These are phyloP conservation scores for Hypoxylon sp. DNA, from an alignment of 2,329 filamentous ascomycete genomes.

Conservation along the genomic window DNA sequence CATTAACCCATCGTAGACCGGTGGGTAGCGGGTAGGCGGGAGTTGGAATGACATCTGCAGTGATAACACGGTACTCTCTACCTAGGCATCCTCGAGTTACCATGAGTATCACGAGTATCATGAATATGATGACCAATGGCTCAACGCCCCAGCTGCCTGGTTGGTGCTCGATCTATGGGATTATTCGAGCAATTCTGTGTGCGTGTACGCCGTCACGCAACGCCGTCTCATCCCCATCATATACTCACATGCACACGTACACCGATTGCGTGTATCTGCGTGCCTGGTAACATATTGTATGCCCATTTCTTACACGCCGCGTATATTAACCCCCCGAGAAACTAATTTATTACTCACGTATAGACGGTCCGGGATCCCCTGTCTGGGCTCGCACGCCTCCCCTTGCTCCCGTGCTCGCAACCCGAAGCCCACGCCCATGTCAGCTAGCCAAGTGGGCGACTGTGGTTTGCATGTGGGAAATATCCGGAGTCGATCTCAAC, in stretches of 20 bases:
- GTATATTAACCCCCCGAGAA: constrained; percentile 1
- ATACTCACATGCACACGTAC: no score
- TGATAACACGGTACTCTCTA: no score
- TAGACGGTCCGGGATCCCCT: not conserved
- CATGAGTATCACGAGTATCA: no score
- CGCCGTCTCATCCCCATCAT: not conserved
- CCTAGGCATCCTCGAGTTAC: no score
- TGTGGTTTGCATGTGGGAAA: not conserved
- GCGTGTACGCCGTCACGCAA: not conserved
- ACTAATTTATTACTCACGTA: constrained; percentile 28
- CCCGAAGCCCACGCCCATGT: constrained; percentile 8
- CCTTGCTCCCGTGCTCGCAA: not conserved
- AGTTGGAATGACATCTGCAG: constrained; percentile 8
- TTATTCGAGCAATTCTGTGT: no score
- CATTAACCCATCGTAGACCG: constrained; percentile 20
- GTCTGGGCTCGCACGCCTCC: constrained; percentile 3
- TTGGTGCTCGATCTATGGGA: not conserved
- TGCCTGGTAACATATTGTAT: not conserved
- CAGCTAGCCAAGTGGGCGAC: no score
- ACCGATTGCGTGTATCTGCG: not conserved
- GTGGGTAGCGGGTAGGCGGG: constrained; percentile 18
- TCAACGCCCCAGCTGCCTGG: no score
- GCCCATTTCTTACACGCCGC: not conserved
- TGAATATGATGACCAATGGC: constrained; percentile 15
- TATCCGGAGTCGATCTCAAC: not conserved